Percentiles rank a stretch among this genome's conserved stretches.
Evolutionary conservation across 805 yeast genomes (phyloP).

Genomic region (Phaffomyces opuntiae): DNA sequence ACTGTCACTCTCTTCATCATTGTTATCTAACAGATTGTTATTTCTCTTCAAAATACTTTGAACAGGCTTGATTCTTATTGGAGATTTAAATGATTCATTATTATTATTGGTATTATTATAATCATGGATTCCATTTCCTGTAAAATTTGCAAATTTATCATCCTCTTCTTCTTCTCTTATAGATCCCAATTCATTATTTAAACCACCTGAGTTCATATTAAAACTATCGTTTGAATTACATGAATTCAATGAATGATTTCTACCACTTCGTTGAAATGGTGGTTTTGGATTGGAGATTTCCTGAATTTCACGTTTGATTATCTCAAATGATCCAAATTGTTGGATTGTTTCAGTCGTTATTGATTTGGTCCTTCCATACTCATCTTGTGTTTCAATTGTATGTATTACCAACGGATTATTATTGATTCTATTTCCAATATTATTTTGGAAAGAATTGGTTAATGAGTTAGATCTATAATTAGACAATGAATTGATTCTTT

Average conservation of each 20-base stretch:
- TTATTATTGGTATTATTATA: too few relatives aligned
- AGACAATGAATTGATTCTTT: too few relatives aligned
- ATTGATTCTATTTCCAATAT: slow-evolving; percentile 2
- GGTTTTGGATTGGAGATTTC: slow-evolving; percentile 6
- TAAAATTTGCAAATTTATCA: background rate
- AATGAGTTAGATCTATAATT: background rate
- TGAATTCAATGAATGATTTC: background rate
- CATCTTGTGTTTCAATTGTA: slow-evolving; percentile 44
- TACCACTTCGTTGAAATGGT: background rate
- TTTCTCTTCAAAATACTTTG: too few relatives aligned
- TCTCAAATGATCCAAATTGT: slow-evolving; percentile 40
- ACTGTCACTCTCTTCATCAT: slow-evolving; percentile 16
- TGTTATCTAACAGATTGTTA: background rate
- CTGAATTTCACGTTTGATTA: slow-evolving; percentile 41
- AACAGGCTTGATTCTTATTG: background rate
- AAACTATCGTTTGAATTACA: slow-evolving; percentile 5
- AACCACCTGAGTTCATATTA: slow-evolving; percentile 12
- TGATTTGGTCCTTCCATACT: slow-evolving; percentile 46
- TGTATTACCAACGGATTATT: slow-evolving; percentile 30
- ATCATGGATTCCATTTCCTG: background rate
- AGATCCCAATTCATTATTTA: slow-evolving; percentile 16
- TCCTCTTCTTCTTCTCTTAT: slow-evolving; percentile 23
- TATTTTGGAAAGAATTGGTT: slow-evolving; percentile 3
- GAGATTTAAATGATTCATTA: background rate
- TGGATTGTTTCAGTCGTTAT: slow-evolving; percentile 48